phyloP scores from a whole-genome alignment of 2,329 filamentous ascomycete genomes.

The Hyphodiscus sp. region DNA sequence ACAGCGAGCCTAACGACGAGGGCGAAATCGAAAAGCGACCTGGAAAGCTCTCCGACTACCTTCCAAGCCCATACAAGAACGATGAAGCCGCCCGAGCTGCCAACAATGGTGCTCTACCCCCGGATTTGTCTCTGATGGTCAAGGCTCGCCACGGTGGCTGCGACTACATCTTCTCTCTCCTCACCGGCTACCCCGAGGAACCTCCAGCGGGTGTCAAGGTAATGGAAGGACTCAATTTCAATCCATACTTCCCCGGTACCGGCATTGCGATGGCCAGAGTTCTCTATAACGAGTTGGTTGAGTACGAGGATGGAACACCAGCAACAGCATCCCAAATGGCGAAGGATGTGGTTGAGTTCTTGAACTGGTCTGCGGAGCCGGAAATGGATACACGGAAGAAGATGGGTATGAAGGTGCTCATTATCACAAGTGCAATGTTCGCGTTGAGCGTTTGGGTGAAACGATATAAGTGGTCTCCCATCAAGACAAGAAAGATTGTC shows the following conservation, averaged over 20 bases:
- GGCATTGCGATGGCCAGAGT: constrained; percentile 99
- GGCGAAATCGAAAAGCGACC: constrained; percentile 97
- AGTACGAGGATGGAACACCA: constrained; percentile 95
- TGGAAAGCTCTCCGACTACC: constrained; percentile 97
- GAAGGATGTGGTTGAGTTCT: constrained; percentile 97
- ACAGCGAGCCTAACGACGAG: constrained; percentile 94
- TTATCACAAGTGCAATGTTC: constrained; percentile 70
- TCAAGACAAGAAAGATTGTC: constrained; percentile 92
- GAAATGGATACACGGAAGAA: constrained; percentile 99
- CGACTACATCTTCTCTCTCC: constrained; percentile 95
- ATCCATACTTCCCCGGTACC: constrained; percentile 99
- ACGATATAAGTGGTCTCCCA: constrained; percentile 97
- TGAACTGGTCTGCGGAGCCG: constrained; percentile 98
- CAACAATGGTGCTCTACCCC: constrained; percentile 96
- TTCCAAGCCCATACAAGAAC: constrained; percentile 94
- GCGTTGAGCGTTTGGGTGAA: constrained; percentile 95
- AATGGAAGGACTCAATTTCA: constrained; percentile 93
- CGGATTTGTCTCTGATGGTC: constrained; percentile 94
- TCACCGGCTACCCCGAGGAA: constrained; percentile 97
- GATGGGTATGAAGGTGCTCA: constrained; percentile 97
- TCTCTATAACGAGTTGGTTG: constrained; percentile 92
- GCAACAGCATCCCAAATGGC: constrained; percentile 98
- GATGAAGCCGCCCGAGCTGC: constrained; percentile 96
- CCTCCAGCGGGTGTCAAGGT: constrained; percentile 82
- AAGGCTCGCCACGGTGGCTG: constrained; percentile 97